These are phyloP conservation scores for Aristolochia contorta DNA, from an alignment of 164 flowering plant species.

Conservation along the genomic window DNA sequence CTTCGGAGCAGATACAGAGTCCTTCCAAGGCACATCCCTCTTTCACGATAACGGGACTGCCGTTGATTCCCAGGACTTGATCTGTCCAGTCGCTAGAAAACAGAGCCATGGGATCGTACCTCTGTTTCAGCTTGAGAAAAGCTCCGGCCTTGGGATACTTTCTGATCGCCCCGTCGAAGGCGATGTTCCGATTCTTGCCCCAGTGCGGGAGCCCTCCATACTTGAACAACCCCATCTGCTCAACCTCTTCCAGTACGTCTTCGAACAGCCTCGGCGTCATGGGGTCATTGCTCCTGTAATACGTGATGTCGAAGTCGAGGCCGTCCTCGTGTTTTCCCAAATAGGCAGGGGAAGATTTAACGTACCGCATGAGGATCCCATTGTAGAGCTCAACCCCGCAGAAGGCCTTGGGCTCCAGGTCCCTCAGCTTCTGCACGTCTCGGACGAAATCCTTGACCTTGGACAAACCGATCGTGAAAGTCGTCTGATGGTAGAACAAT, in stretches of 20 bases:
- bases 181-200: constrained; percentile 77
- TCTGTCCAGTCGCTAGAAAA: constrained; percentile 79
- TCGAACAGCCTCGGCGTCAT: constrained; percentile 41
- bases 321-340: constrained; percentile 66
- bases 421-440: constrained; percentile 46
- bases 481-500: constrained; percentile 50
- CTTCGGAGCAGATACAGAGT: constrained; percentile 57
- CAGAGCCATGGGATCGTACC: constrained; percentile 50
- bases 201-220: constrained; percentile 67
- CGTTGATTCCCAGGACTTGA: constrained; percentile 54
- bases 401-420: constrained; percentile 35
- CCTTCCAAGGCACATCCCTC: constrained; percentile 83
- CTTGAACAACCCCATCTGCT: constrained; percentile 59
- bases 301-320: constrained; percentile 61
- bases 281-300: constrained; percentile 53
- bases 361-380: constrained; percentile 75
- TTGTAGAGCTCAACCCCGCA: constrained; percentile 60
- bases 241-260: constrained; percentile 62
- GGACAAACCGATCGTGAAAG: constrained; percentile 43
- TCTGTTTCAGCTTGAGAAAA: constrained; percentile 47
- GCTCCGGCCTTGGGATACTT: constrained; percentile 29
- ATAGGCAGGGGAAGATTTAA: constrained; percentile 51
- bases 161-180: constrained; percentile 38
- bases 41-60: constrained; percentile 22
- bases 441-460: constrained; percentile 41